Evolutionary conservation across 2,329 filamentous ascomycete genomes (phyloP), one percentile per base, ranked within the genome.

Genomic region (Fusarium piperis): DNA sequence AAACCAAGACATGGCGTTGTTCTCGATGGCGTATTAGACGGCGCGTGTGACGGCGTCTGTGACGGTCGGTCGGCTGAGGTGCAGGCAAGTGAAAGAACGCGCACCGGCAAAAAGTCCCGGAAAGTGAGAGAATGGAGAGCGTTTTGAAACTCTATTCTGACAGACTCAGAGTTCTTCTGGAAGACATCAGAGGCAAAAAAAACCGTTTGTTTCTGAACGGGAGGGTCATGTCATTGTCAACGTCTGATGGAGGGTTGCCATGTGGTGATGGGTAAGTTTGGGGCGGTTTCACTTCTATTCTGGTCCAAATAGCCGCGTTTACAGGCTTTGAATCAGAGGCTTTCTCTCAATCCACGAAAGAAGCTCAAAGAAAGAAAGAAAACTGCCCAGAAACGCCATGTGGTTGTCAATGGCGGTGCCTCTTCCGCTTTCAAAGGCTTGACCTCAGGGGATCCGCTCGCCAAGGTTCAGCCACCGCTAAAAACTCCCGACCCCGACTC

Each of bases 91-190:
- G 68, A 74, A 26, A 64, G 73, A 72, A 70, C 48, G 35, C 44
- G 28, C 59, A 46, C 44, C 62, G 51, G 62, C 23, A 20, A 35
- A 5, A 48, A 30, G 8, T 58, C 30, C 59, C 55, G 32, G 38
- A 18, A 46, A 36, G 48, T 46, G 44, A 36, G 35, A 64, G 46
- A 38, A 23, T 10, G 48, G 48, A 44, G 59, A 62, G 46, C 63
- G 70, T 72, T 72, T 62, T 35, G 16, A 46, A 70, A 72, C 70
- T 73, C 59, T 72, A 70, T 72, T 48, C 38, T 41, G 30, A 36
- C 16, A 18, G 18, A 11, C 35, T 23, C 11, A 55, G 16, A 56
- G 30, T 57, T 73, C 39, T 44, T 73, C 62, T 73, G 64, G 66
- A 71, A 62, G 23, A 20, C 32, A 35, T 13, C 30, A 18, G 46